Percentiles rank a stretch among this genome's conserved stretches.
These are phyloP conservation scores for Rostrohypoxylon terebratum DNA, from an alignment of 495 filamentous ascomycete species.

Conservation along the genomic window DNA sequence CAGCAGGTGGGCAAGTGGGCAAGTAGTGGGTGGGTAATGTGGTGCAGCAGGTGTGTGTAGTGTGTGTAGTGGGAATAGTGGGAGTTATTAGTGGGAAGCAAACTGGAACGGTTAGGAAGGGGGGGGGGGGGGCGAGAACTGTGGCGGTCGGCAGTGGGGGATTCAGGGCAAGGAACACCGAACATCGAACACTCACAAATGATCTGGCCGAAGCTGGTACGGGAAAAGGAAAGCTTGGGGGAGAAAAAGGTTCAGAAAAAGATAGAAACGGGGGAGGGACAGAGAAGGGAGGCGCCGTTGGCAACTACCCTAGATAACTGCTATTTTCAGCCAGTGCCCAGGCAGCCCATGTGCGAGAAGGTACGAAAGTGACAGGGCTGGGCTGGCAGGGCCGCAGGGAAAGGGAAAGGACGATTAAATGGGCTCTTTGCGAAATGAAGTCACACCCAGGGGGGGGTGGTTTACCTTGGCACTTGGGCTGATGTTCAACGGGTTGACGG, in stretches of 20 bases:
- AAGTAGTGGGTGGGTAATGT: neutral
- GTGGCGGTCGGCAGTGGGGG: conserved; percentile 43
- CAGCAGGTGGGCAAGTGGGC: neutral
- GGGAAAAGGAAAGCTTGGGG: neutral
- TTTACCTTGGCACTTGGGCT: conserved; percentile 29
- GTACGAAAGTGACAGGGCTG: conserved; percentile 19
- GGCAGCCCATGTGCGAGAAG: neutral
- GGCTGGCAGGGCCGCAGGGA: too few species aligned
- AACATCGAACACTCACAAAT: conserved; percentile 20
- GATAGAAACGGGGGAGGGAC: conserved; percentile 4
- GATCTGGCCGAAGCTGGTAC: conserved; percentile 6
- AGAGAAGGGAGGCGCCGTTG: conserved; percentile 22
- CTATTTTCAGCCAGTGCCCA: conserved; percentile 39
- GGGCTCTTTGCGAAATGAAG: conserved; percentile 45
- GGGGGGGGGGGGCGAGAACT: too few species aligned
- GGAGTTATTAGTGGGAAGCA: conserved; percentile 6
- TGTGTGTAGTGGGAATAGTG: neutral
- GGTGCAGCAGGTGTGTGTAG: neutral
- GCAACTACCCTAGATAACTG: conserved; percentile 14
- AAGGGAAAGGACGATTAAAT: conserved; percentile 38
- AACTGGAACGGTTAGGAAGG: neutral
- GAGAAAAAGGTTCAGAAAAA: neutral
- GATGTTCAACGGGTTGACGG: conserved; percentile 41
- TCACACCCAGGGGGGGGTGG: conserved; percentile 45
- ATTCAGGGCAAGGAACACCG: neutral